Percentiles rank a stretch among this genome's conserved stretches.
These are phyloP conservation scores for Phialophora macrospora DNA, from an alignment of 2,329 filamentous ascomycete species.

Conservation along the genomic window DNA sequence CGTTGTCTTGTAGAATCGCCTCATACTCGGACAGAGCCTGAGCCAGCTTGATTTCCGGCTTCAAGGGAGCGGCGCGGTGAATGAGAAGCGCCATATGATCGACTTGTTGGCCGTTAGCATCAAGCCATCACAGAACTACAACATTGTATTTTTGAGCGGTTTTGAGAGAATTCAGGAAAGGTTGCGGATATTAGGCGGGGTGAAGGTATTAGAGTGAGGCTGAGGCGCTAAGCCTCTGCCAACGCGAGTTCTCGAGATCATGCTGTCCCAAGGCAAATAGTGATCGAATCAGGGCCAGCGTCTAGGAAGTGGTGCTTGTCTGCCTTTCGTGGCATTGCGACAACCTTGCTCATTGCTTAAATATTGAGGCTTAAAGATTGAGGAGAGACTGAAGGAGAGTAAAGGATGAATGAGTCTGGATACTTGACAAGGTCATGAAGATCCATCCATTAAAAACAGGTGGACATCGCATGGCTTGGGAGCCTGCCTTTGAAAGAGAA, in stretches of 20 bases:
- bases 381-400: background rate
- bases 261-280: background rate
- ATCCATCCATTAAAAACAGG: too few species aligned
- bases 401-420: background rate
- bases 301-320: background rate
- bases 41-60: slow-evolving; percentile 42
- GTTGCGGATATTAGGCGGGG: background rate
- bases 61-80: slow-evolving; percentile 25
- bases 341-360: background rate
- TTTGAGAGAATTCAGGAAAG: background rate
- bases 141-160: background rate
- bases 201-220: background rate
- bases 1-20: slow-evolving; percentile 44
- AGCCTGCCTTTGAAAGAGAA: background rate
- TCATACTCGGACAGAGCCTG: slow-evolving; percentile 51
- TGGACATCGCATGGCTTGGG: background rate
- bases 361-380: too few species aligned
- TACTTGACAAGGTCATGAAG: background rate
- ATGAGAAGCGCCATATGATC: slow-evolving; percentile 20
- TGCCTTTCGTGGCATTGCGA: background rate
- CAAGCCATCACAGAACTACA: background rate
- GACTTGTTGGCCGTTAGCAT: background rate
- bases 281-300: background rate
- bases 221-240: background rate
- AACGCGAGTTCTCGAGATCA: background rate